Evolutionary conservation across 495 filamentous ascomycete species (phyloP), one percentile per base, ranked within the genome.

Genomic region (Aspergillus leporis): DNA sequence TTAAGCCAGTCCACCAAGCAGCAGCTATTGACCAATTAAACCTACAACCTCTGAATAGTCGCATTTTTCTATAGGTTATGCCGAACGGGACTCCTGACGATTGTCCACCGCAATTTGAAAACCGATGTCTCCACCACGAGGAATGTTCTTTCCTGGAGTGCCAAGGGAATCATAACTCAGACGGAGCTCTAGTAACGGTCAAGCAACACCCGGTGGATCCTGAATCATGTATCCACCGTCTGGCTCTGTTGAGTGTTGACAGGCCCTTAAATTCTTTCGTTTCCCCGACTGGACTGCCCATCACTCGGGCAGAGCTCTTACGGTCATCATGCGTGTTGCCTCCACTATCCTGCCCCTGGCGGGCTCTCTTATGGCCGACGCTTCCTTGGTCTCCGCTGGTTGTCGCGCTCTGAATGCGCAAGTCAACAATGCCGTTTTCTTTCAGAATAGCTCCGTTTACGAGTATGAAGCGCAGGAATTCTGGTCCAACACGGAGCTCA

Each of bases 401-500:
- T 72, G 69, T 51, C 38, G 51, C n/a, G 64, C 66, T 0, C 55
- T 74, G 54, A 30, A 59, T 2, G 51, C 50, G 16, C 47, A 52
- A 28, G 59, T 69, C 30, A 34, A 54, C 14, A 46, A 65, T 52
- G 47, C 67, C 4, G 58, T 74, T 36, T 74, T 69, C 52, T 55
- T 30, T 36, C 61, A 45, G 34, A 51, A 51, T 36, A 66, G 49
- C 45, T n/a, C 41, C 8, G 68, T 75, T 21, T 75, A 75, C 58
- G 22, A 64, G 4, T 67, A 72, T 51, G 67, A 75, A 55, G 52
- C 69, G 40, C 55, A 67, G 60, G 55, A 75, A 28, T 75, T 75
- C 61, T 73, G 70, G 72, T 73, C 72, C 10, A 70, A 70, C 54
- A 75, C 72, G 19, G 72, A 75, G 63, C 60, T 72, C 23, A 55